Conservation (phyloP, 805 yeast species). For the Yamadazyma endophytica region DNA sequence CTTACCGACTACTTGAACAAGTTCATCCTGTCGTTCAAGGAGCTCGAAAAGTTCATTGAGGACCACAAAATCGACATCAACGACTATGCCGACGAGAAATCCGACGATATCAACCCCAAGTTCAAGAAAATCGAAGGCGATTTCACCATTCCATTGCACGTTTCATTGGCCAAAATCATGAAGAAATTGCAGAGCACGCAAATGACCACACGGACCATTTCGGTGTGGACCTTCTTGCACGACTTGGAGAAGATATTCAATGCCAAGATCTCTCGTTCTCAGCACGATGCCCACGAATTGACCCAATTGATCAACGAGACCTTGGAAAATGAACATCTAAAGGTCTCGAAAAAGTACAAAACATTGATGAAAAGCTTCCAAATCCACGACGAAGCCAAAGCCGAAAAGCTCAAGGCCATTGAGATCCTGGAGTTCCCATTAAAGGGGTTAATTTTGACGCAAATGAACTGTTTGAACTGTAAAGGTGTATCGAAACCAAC, state of each 20-base stretch:
- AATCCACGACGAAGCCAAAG: constrained; percentile 4
- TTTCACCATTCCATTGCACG: constrained; percentile 50
- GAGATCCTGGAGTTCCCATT: constrained; percentile 70
- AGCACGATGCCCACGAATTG: constrained; percentile 95
- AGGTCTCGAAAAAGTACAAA: constrained; percentile 31
- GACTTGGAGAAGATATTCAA: constrained; percentile 69
- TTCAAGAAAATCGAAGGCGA: constrained; percentile 16
- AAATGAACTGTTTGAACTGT: constrained; percentile 69
- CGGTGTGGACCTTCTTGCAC: constrained; percentile 77
- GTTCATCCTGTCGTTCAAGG: constrained; percentile 26
- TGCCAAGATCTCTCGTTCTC: constrained; percentile 68
- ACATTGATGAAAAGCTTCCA: constrained; percentile 12
- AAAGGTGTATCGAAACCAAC: constrained; percentile 54
- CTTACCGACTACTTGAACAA: constrained; percentile 53
- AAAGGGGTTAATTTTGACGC: constrained; percentile 60
- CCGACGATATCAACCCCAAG: constrained; percentile 11
- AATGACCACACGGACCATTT: constrained; percentile 46
- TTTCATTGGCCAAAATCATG: constrained; percentile 49
- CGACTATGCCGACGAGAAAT: constrained; percentile 1
- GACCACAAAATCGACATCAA: constrained; percentile 15
- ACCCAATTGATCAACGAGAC: constrained; percentile 79
- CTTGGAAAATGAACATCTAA: constrained; percentile 59
- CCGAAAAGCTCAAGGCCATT: constrained; percentile 13
- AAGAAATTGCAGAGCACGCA: constrained; percentile 61
- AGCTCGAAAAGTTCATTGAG: constrained; percentile 16